Evolutionary conservation across 2,329 filamentous ascomycete species (phyloP).

Genomic region (Penicillium olsonii): DNA sequence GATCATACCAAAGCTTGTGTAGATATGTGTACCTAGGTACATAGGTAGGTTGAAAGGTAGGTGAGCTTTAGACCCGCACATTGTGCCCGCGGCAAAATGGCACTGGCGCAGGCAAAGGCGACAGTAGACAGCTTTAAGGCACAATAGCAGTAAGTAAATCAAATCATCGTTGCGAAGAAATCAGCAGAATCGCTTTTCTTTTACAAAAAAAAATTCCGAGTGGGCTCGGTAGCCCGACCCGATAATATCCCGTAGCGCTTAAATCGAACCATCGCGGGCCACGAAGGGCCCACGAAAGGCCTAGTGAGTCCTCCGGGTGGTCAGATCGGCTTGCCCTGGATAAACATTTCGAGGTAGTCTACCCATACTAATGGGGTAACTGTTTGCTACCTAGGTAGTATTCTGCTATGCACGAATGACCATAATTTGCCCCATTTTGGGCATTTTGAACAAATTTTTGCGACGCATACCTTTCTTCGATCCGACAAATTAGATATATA

Average conservation of each 20-base stretch:
- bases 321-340: not conserved
- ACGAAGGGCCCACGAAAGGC: not conserved
- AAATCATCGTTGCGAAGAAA: not conserved
- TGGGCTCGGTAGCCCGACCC: constrained; percentile 14
- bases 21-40: too few relatives aligned
- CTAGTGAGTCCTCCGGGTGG: not conserved
- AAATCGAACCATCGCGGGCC: constrained; percentile 2
- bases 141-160: not conserved
- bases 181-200: constrained; percentile 6
- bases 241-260: constrained; percentile 10
- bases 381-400: too few relatives aligned
- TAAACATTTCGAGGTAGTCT: not conserved
- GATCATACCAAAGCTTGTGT: too few relatives aligned
- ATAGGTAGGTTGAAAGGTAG: too few relatives aligned
- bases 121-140: too few relatives aligned
- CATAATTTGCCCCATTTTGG: too few relatives aligned
- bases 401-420: too few relatives aligned
- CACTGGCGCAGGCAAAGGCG: too few relatives aligned
- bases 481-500: not conserved
- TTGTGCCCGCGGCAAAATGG: too few relatives aligned
- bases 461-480: too few relatives aligned
- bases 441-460: too few relatives aligned
- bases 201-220: constrained; percentile 2
- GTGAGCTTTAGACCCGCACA: too few relatives aligned
- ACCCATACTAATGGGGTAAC: not conserved